phyloP scores from a whole-genome alignment of 768 basidiomycete genomes.

The Serpula lacrymans region DNA sequence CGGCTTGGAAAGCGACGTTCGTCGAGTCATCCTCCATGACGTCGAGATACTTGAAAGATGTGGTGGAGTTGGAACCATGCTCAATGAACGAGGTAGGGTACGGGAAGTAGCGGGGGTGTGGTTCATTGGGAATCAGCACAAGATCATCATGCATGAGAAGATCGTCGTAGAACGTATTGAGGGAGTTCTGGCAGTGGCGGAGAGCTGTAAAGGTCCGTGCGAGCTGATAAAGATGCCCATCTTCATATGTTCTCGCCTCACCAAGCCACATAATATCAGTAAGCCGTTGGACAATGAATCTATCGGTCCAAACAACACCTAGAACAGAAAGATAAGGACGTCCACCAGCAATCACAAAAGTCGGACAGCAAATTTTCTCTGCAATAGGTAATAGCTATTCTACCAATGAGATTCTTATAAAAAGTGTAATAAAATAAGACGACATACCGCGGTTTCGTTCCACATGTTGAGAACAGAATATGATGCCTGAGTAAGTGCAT shows the following conservation, averaged over 20 bases:
- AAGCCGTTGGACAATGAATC: conserved; percentile 29
- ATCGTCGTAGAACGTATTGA: conserved; percentile 24
- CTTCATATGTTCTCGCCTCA: conserved; percentile 11
- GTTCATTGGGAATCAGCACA: too few relatives aligned
- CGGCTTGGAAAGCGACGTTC: conserved; percentile 22
- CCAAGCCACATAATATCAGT: conserved; percentile 31
- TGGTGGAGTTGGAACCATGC: not conserved
- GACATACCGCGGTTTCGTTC: conserved; percentile 8
- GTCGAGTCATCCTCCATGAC: conserved; percentile 13
- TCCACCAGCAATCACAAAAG: conserved; percentile 25
- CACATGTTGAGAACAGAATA: conserved; percentile 18
- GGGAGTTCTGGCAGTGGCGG: conserved; percentile 5
- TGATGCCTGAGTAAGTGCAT: conserved; percentile 26
- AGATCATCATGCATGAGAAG: too few relatives aligned
- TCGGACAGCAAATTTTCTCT: conserved; percentile 26
- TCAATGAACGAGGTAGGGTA: too few relatives aligned
- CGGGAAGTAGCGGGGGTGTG: conserved; percentile 24
- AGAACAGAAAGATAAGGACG: conserved; percentile 30
- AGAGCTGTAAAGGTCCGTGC: conserved; percentile 20
- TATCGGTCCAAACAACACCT: conserved; percentile 25
- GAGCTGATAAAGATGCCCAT: conserved; percentile 10
- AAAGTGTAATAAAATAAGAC: too few relatives aligned
- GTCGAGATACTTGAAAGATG: conserved; percentile 15
- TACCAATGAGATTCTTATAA: too few relatives aligned
- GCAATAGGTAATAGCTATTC: conserved; percentile 7